These are phyloP conservation scores for Geranium brycei DNA, from an alignment of 345 rosid species.

Conservation along the genomic window DNA sequence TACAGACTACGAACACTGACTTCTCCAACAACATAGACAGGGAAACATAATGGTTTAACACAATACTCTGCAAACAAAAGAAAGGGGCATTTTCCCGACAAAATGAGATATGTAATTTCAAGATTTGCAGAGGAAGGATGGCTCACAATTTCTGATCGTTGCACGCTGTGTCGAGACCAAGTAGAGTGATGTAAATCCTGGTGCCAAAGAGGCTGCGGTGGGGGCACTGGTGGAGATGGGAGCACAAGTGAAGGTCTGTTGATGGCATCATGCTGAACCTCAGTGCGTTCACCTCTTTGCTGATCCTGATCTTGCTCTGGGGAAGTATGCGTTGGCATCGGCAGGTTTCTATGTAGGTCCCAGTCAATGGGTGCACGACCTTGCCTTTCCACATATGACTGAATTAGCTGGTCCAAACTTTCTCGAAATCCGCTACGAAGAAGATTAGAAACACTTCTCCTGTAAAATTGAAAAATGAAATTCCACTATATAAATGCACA, in stretches of 20 bases:
- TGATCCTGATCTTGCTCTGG: conserved; percentile 54
- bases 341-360: conserved; percentile 79
- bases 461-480: conserved; percentile 13
- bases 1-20: no score
- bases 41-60: not conserved
- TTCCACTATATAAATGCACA: conserved; percentile 5
- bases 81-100: not conserved
- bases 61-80: conserved; percentile 3
- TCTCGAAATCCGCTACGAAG: conserved; percentile 98
- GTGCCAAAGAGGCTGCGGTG: conserved; percentile 94
- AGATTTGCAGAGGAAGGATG: conserved; percentile 5
- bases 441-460: conserved; percentile 97
- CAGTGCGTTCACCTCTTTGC: conserved; percentile 50
- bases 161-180: conserved; percentile 88
- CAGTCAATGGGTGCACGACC: conserved; percentile 78
- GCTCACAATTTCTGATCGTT: conserved; percentile 84
- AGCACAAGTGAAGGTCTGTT: conserved; percentile 56
- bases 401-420: conserved; percentile 90
- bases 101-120: not conserved
- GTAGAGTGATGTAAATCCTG: conserved; percentile 69
- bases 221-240: conserved; percentile 78
- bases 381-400: conserved; percentile 88
- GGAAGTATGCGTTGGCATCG: conserved; percentile 44
- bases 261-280: conserved; percentile 30
- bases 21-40: not conserved